phyloP scores from a whole-genome alignment of 805 yeast species.

The Starmerella stigmatis region DNA sequence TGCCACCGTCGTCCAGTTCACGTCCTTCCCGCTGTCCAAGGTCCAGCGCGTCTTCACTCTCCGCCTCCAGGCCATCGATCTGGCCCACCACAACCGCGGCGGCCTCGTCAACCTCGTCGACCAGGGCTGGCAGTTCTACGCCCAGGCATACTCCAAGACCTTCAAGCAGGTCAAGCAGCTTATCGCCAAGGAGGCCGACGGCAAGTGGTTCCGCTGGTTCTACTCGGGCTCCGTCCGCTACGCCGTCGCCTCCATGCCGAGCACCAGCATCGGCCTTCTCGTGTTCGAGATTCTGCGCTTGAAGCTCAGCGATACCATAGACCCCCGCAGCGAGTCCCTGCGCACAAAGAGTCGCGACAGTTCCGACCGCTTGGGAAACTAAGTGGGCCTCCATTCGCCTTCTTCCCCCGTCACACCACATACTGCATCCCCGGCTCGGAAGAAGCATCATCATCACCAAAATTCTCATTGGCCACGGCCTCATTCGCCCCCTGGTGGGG shows the following conservation, averaged over 20 bases:
- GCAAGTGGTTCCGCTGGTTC: slow-evolving; percentile 53
- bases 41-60: slow-evolving; percentile 71
- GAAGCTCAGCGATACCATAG: slow-evolving; percentile 8
- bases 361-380: neutral
- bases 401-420: neutral
- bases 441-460: too few relatives aligned
- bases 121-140: slow-evolving; percentile 40
- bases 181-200: slow-evolving; percentile 44
- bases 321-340: neutral
- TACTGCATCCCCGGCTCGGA: neutral
- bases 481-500: too few relatives aligned
- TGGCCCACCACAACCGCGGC: slow-evolving; percentile 31
- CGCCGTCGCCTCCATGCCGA: slow-evolving; percentile 69
- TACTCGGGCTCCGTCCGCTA: slow-evolving; percentile 70
- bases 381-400: neutral
- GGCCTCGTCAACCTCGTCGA: slow-evolving; percentile 14
- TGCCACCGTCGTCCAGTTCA: slow-evolving; percentile 59
- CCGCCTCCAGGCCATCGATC: slow-evolving; percentile 69
- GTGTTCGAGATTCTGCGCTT: slow-evolving; percentile 71
- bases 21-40: slow-evolving; percentile 75
- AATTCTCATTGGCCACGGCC: too few relatives aligned
- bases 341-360: neutral
- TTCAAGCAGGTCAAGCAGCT: slow-evolving; percentile 44
- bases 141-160: slow-evolving; percentile 69
- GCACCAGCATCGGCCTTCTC: slow-evolving; percentile 75